These are phyloP conservation scores for Taxillus chinensis DNA, from an alignment of 164 flowering plant species.

Conservation along the genomic window DNA sequence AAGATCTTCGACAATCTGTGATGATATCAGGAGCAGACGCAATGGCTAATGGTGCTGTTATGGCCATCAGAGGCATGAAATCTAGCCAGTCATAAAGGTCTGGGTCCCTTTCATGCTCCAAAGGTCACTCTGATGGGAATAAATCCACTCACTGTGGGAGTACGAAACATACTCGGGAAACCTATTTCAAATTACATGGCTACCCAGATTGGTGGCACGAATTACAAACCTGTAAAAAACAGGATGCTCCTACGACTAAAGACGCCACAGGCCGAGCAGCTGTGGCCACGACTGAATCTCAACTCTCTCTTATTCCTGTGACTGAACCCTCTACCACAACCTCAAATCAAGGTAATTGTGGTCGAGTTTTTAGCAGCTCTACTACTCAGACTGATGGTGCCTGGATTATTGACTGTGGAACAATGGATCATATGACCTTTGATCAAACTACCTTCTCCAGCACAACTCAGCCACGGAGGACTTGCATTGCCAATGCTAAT, in stretches of 20 bases:
- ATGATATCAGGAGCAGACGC: conserved; percentile 1
- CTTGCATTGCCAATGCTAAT: not conserved
- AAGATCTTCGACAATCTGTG: no score
- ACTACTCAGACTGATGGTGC: not conserved
- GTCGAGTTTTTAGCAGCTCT: conserved; percentile 4
- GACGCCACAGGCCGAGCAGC: no score
- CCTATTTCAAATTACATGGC: conserved; percentile 2
- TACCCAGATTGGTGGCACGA: not conserved
- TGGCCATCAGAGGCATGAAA: not conserved
- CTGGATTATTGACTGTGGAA: not conserved
- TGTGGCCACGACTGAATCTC: conserved; percentile 1
- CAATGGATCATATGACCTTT: not conserved
- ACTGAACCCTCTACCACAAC: not conserved
- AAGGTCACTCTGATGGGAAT: conserved; percentile 2
- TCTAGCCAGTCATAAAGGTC: not conserved
- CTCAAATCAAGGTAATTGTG: conserved; percentile 5
- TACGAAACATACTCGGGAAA: conserved; percentile 4
- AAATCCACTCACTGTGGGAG: conserved; percentile 3
- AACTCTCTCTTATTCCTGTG: conserved; percentile 1
- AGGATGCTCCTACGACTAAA: not conserved
- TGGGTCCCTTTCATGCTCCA: conserved; percentile 1
- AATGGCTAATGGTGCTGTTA: conserved; percentile 3
- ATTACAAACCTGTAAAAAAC: not conserved
- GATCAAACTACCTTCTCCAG: conserved; percentile 1
- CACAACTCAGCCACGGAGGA: conserved; percentile 5